Evolutionary conservation across 306 rosid genomes (phyloP).

Genomic region (Medicago lupulina): DNA sequence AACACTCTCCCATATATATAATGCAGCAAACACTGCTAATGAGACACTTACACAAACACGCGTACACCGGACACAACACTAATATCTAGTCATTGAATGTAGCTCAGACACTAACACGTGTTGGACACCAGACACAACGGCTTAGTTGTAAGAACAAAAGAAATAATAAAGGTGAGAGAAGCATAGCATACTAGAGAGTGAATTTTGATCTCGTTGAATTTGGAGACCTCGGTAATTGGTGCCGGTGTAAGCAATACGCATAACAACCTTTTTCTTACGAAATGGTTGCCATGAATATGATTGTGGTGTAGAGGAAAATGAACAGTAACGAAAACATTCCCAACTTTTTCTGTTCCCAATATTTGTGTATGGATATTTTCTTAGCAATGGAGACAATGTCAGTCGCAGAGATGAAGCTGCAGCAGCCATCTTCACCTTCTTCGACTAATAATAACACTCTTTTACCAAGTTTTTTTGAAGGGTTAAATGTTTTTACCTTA

Average conservation of each 20-base stretch:
- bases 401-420: constrained; percentile 52
- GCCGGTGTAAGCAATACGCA: constrained; percentile 88
- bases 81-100: background rate
- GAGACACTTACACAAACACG: background rate
- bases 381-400: constrained; percentile 47
- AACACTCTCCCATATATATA: background rate
- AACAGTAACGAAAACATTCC: constrained; percentile 34
- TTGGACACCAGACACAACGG: too few relatives aligned
- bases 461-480: too few relatives aligned
- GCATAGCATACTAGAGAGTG: constrained; percentile 61
- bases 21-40: background rate
- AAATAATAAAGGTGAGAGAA: background rate
- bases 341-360: background rate
- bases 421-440: constrained; percentile 48
- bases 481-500: too few relatives aligned
- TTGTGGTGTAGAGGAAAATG: constrained; percentile 37
- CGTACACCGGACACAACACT: background rate
- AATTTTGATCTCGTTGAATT: constrained; percentile 66
- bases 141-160: background rate
- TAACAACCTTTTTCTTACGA: constrained; percentile 79
- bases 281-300: constrained; percentile 60
- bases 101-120: too few relatives aligned
- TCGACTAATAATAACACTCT: too few relatives aligned
- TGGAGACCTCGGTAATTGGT: constrained; percentile 91
- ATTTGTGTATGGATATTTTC: constrained; percentile 36